Base-by-base conservation (phyloP, 2,329 filamentous ascomycete species). In the Pleoardoris graminearum region DNA sequence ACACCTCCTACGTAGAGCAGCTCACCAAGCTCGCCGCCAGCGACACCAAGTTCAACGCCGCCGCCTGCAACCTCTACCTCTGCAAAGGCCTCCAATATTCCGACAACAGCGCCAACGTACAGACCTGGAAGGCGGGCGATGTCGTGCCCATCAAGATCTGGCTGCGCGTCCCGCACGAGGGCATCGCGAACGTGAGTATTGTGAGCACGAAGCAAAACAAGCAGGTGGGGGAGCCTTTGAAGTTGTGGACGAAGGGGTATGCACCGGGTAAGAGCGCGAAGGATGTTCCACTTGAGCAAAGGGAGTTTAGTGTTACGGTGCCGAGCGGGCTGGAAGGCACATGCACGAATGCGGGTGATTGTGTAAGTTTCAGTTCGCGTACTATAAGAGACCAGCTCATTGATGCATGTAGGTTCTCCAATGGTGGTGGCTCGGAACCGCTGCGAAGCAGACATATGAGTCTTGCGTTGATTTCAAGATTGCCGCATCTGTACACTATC, bases 391-490 rank as follows among this genome's bases (percentile, higher is more conserved):
- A 35, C 55, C 38, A 8, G 11, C 2, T 38, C 47, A 48, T 48
- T 58, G 36, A 57, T 55, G 23, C 5, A 16, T 27, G 39, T 32
- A 66, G 62, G 61, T 66, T 16, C 49, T 66, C 3, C 62, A 66
- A 36, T 66, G 62, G 62, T 66, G 61, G 61, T 66, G 62, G 62
- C 56, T 57, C 22, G 61, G 81, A 80, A 78, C 67, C 83, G 82
- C 82, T 74, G 82, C 59, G 78, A 63, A 78, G 50, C 83, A 86
- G 75, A 84, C 83, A 2, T 85, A 85, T 61, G 80, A 84, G 72
- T 79, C 78, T 48, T 85, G 83, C 66, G 73, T 85, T 37, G 83
- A 85, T 61, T 85, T 86, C 57, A 75, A 67, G 43, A 68, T 78
- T 22, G 51, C 43, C 12, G 50, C 47, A 37, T 48, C 58, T 35